Percentiles rank a stretch among this genome's conserved stretches.
Evolutionary conservation across 1,284 basidiomycete species (phyloP).

Genomic region (Cutaneotrichosporon cavernicola): DNA sequence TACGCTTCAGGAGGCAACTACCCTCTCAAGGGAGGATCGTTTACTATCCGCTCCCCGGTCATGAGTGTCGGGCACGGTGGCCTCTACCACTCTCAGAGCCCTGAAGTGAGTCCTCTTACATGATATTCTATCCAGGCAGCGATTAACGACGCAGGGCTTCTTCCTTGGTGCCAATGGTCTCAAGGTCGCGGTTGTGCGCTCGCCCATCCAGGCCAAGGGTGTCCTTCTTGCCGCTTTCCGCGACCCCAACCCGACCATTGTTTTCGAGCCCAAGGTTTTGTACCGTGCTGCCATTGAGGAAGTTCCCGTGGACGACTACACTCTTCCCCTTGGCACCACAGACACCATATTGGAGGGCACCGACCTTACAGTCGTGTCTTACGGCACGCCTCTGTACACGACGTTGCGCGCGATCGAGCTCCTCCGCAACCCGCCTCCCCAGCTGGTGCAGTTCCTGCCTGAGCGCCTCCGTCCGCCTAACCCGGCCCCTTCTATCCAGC

Average conservation of each 20-base stretch:
- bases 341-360: constrained; percentile 72
- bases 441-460: constrained; percentile 70
- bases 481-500: constrained; percentile 61
- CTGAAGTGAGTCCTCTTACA: constrained; percentile 57
- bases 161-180: constrained; percentile 87
- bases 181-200: constrained; percentile 89
- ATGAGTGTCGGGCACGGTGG: constrained; percentile 92
- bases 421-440: constrained; percentile 59
- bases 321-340: constrained; percentile 73
- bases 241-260: constrained; percentile 88
- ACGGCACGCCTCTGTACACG: constrained; percentile 88
- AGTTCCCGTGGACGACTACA: constrained; percentile 83
- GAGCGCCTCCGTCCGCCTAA: constrained; percentile 66
- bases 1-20: constrained; percentile 85
- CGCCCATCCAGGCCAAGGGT: constrained; percentile 92
- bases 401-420: constrained; percentile 57
- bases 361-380: constrained; percentile 83
- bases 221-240: constrained; percentile 78
- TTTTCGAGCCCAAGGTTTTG: constrained; percentile 82
- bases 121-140: not conserved
- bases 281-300: constrained; percentile 65
- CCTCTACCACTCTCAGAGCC: constrained; percentile 89
- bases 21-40: constrained; percentile 62
- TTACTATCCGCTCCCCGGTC: constrained; percentile 83
- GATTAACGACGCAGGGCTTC: constrained; percentile 59